Percentiles rank a stretch among this genome's conserved stretches.
Evolutionary conservation across 2,329 filamentous ascomycete genomes (phyloP).

Genomic region (Exophiala sp.): DNA sequence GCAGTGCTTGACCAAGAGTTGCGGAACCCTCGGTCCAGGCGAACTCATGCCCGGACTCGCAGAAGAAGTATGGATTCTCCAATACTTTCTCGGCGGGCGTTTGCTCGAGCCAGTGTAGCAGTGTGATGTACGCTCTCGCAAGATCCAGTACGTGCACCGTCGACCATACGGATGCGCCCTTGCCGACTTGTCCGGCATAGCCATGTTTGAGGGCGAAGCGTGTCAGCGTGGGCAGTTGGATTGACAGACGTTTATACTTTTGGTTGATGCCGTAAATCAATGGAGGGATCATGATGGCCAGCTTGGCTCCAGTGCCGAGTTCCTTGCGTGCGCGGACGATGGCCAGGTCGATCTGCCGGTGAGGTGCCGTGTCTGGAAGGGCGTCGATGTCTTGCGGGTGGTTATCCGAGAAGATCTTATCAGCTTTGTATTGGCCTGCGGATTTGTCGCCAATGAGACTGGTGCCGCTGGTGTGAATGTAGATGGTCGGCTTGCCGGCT

Average conservation of each 20-base stretch:
- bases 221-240: conserved; percentile 48
- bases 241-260: conserved; percentile 41
- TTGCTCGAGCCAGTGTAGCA: conserved; percentile 47
- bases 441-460: conserved; percentile 40
- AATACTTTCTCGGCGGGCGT: conserved; percentile 32
- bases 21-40: conserved; percentile 44
- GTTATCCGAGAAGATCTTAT: conserved; percentile 45
- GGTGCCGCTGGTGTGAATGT: conserved; percentile 50
- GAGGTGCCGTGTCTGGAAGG: conserved; percentile 42
- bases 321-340: conserved; percentile 39
- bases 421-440: conserved; percentile 33
- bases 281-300: conserved; percentile 49
- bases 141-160: conserved; percentile 50
- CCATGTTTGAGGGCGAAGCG: conserved; percentile 50
- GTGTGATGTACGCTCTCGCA: conserved; percentile 43
- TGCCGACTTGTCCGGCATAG: conserved; percentile 45
- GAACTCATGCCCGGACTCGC: conserved; percentile 44
- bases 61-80: conserved; percentile 51
- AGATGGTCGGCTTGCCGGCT: conserved; percentile 41
- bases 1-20: conserved; percentile 38
- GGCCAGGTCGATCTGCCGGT: conserved; percentile 46
- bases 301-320: conserved; percentile 40
- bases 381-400: conserved; percentile 40
- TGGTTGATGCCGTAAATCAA: conserved; percentile 46
- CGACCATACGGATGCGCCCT: conserved; percentile 41